These are phyloP conservation scores for Blastobotrys muscicola DNA, from an alignment of 805 yeast species.

Conservation along the genomic window DNA sequence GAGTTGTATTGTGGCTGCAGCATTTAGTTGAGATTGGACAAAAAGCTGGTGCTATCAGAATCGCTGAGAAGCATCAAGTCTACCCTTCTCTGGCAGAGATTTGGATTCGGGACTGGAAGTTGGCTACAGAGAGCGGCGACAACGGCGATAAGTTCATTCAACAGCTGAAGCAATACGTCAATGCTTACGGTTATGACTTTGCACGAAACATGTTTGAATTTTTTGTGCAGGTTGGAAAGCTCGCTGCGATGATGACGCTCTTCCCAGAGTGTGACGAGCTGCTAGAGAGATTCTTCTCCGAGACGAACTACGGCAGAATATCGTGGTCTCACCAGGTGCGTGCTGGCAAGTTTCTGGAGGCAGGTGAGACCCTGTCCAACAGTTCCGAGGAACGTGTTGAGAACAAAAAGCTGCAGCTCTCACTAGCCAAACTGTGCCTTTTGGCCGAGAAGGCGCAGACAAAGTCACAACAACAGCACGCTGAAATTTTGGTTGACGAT, in stretches of 20 bases:
- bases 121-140: conserved; percentile 3
- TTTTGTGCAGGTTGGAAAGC: conserved; percentile 44
- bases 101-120: conserved; percentile 35
- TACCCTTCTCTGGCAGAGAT: conserved; percentile 52
- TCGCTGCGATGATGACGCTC: conserved; percentile 44
- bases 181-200: conserved; percentile 56
- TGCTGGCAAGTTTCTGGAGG: conserved; percentile 40
- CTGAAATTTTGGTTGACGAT: conserved; percentile 28
- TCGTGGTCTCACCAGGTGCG: conserved; percentile 66
- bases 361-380: conserved; percentile 41
- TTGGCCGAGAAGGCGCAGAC: conserved; percentile 31
- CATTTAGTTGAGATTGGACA: conserved; percentile 42
- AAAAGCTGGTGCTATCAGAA: conserved; percentile 43
- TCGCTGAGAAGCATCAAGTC: conserved; percentile 61
- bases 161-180: conserved; percentile 36
- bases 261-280: conserved; percentile 44
- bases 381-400: conserved; percentile 33
- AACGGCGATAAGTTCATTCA: conserved; percentile 5
- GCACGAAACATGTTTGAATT: conserved; percentile 54
- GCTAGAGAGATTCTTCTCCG: conserved; percentile 43
- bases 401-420: conserved; percentile 47
- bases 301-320: conserved; percentile 32
- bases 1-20: conserved; percentile 48
- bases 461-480: not conserved
- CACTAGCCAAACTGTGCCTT: conserved; percentile 62